phyloP scores from a whole-genome alignment of 306 rosid species.

The Abrus pulchellus region DNA sequence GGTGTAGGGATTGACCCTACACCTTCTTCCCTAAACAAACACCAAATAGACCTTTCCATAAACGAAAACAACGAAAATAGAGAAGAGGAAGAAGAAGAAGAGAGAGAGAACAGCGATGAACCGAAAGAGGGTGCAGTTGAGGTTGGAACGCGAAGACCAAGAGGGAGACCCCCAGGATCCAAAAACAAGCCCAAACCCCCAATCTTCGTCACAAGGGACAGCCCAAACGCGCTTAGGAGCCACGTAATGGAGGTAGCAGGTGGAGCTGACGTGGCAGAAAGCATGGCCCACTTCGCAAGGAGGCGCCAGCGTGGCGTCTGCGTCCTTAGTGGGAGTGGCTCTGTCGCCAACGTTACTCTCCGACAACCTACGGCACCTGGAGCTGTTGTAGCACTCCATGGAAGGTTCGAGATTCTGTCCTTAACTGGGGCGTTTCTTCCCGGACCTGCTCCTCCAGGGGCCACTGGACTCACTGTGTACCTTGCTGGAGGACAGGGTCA shows the following conservation, averaged over 20 bases:
- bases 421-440: constrained; percentile 86
- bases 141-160: constrained; percentile 72
- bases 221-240: constrained; percentile 85
- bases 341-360: constrained; percentile 85
- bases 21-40: constrained; percentile 54
- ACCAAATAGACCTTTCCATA: constrained; percentile 61
- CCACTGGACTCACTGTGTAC: constrained; percentile 86
- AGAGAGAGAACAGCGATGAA: constrained; percentile 67
- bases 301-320: constrained; percentile 91
- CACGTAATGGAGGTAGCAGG: constrained; percentile 89
- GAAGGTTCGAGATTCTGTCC: constrained; percentile 87
- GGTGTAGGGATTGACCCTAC: constrained; percentile 73
- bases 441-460: constrained; percentile 84
- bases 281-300: constrained; percentile 78
- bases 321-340: constrained; percentile 89
- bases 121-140: constrained; percentile 88
- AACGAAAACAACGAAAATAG: constrained; percentile 57
- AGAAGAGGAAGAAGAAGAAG: constrained; percentile 59
- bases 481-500: constrained; percentile 91
- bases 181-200: constrained; percentile 96
- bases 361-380: constrained; percentile 86
- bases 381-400: constrained; percentile 83
- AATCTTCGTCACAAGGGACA: constrained; percentile 80
- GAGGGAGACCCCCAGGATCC: constrained; percentile 94
- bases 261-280: constrained; percentile 82